Evolutionary conservation across 257 asterid genomes (phyloP).

Genomic region (Solanum virginianum): DNA sequence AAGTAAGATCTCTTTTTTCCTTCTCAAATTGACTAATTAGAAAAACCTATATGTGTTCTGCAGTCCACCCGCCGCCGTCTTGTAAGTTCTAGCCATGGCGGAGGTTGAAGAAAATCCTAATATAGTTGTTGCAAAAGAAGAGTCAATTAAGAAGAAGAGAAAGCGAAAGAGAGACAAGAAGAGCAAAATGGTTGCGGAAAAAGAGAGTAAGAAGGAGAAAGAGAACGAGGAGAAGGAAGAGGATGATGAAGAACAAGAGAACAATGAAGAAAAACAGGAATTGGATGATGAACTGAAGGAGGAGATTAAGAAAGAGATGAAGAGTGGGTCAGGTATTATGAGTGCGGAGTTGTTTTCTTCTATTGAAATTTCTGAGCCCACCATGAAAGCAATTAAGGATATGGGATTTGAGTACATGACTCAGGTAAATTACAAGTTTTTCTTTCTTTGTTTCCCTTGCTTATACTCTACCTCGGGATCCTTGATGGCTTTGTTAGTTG

Average conservation of each 20-base stretch:
- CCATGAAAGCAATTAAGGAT: conserved; percentile 67
- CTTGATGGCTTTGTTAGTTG: not conserved
- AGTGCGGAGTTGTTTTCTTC: conserved; percentile 47
- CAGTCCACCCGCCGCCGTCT: not conserved
- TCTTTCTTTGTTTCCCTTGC: not conserved
- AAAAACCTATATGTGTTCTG: not conserved
- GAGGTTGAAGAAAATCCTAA: conserved; percentile 3
- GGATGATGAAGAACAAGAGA: not conserved
- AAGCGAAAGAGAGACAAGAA: not conserved
- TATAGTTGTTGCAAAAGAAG: not conserved
- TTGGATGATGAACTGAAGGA: conserved; percentile 14
- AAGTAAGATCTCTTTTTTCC: not conserved
- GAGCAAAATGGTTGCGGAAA: not conserved
- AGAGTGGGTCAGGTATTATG: conserved; percentile 74
- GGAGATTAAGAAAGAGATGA: conserved; percentile 22
- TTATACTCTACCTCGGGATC: not conserved
- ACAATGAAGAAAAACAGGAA: conserved; percentile 1
- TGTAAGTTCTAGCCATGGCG: not conserved
- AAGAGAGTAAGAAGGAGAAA: conserved; percentile 18
- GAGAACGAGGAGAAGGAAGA: conserved; percentile 5
- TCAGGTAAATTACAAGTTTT: conserved; percentile 39
- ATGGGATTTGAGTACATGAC: conserved; percentile 75
- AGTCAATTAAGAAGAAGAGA: not conserved
- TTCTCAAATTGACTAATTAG: not conserved
- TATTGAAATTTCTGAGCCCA: conserved; percentile 45